Evolutionary conservation across 1,284 basidiomycete genomes (phyloP).

Genomic region (Schizophyllum commune): DNA sequence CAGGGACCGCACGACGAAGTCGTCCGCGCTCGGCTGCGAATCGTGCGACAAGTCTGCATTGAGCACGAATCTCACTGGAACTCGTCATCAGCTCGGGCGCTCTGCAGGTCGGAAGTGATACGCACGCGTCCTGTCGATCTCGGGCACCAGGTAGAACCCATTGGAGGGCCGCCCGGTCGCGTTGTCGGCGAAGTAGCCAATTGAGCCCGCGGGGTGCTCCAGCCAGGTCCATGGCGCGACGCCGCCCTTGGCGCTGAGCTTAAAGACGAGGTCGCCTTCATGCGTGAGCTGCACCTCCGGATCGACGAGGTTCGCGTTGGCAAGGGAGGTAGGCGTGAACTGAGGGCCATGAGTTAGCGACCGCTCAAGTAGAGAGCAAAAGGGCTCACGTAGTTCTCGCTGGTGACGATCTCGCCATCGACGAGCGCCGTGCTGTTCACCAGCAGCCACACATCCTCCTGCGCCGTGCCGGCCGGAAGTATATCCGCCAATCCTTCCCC

Average conservation of each 20-base stretch:
- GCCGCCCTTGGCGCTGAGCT: conserved; percentile 42
- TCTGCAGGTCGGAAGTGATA: conserved; percentile 1
- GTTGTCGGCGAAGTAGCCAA: conserved; percentile 45
- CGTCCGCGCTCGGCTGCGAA: conserved; percentile 27
- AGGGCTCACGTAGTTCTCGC: conserved; percentile 43
- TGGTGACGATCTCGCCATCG: conserved; percentile 34
- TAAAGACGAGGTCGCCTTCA: conserved; percentile 34
- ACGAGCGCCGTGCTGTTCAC: conserved; percentile 42
- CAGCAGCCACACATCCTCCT: conserved; percentile 41
- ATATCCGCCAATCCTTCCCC: conserved; percentile 34
- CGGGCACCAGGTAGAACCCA: conserved; percentile 48
- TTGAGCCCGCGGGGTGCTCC: conserved; percentile 45
- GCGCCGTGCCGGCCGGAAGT: conserved; percentile 33
- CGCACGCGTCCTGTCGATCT: conserved; percentile 40
- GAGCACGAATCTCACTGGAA: conserved; percentile 36
- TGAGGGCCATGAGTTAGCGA: conserved; percentile 14
- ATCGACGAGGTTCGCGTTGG: conserved; percentile 36
- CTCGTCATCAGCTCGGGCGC: not conserved
- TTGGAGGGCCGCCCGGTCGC: conserved; percentile 34
- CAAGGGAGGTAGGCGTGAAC: conserved; percentile 48
- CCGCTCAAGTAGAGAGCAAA: not conserved
- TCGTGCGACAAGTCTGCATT: conserved; percentile 31
- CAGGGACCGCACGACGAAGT: conserved; percentile 46
- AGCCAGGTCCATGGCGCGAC: conserved; percentile 55
- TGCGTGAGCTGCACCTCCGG: conserved; percentile 34